Percentiles rank a stretch among this genome's conserved stretches.
Conservation (phyloP, 441 rosid genomes). For the Adansonia madagascariensis region DNA sequence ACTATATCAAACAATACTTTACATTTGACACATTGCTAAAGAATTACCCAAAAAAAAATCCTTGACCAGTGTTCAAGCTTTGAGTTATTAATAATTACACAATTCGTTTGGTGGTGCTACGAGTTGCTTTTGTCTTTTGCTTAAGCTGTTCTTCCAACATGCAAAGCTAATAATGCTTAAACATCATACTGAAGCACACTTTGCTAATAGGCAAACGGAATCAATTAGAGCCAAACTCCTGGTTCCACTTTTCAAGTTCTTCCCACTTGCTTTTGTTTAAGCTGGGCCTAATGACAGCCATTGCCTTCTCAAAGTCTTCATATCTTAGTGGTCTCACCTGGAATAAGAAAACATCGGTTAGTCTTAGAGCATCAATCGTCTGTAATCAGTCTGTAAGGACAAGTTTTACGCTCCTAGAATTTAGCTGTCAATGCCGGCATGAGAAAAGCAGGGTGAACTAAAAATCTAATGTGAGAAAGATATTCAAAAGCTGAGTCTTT, state of each 20-base stretch:
- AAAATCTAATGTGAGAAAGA: neutral
- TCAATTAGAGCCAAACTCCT: constrained; percentile 80
- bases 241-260: constrained; percentile 89
- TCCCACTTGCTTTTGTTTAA: constrained; percentile 87
- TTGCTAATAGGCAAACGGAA: neutral
- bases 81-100: neutral
- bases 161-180: neutral
- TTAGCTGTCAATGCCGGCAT: neutral
- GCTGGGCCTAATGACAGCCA: constrained; percentile 87
- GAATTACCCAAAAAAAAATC: neutral
- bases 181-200: neutral
- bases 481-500: neutral
- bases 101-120: neutral
- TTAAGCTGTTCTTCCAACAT: neutral
- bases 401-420: neutral
- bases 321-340: constrained; percentile 83
- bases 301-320: constrained; percentile 76
- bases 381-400: neutral
- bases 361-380: neutral
- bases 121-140: neutral
- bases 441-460: neutral
- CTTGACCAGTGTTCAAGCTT: neutral
- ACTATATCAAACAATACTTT: neutral
- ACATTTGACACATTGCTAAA: neutral
- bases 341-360: constrained; percentile 11